phyloP scores from a whole-genome alignment of 139 green algal species.

The Marvania coccoides region DNA sequence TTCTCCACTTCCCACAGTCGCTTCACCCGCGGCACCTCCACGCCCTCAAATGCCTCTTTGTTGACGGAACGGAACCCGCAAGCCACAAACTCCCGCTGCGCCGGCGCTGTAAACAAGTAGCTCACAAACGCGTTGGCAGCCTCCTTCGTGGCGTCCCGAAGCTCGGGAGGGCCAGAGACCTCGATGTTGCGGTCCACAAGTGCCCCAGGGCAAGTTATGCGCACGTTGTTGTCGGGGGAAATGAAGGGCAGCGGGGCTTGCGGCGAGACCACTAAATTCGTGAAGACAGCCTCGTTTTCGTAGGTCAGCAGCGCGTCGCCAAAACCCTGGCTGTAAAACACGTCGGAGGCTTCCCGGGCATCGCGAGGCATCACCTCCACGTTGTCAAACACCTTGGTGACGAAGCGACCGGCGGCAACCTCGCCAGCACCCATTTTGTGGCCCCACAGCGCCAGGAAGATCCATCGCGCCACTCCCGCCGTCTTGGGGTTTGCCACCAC shows the following conservation, averaged over 20 bases:
- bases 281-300: constrained; percentile 83
- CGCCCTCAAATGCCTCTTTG: constrained; percentile 9
- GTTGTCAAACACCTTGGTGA: constrained; percentile 68
- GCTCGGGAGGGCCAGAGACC: constrained; percentile 7
- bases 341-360: constrained; percentile 71
- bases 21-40: constrained; percentile 30
- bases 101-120: constrained; percentile 61
- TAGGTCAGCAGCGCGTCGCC: constrained; percentile 83
- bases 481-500: constrained; percentile 85
- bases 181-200: constrained; percentile 37
- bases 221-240: constrained; percentile 48
- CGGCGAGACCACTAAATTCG: constrained; percentile 52
- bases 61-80: constrained; percentile 55
- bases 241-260: constrained; percentile 66
- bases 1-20: constrained; percentile 62
- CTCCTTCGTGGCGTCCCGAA: constrained; percentile 38
- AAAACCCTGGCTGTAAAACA: constrained; percentile 74
- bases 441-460: constrained; percentile 81
- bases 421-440: constrained; percentile 40
- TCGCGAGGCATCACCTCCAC: constrained; percentile 76
- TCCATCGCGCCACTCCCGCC: constrained; percentile 78
- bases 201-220: constrained; percentile 22
- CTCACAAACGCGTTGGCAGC: constrained; percentile 58
- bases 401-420: constrained; percentile 33
- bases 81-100: constrained; percentile 62